Evolutionary conservation across 2,329 filamentous ascomycete species (phyloP), one percentile per base, ranked within the genome.

Genomic region (Fusarium nygamai): DNA sequence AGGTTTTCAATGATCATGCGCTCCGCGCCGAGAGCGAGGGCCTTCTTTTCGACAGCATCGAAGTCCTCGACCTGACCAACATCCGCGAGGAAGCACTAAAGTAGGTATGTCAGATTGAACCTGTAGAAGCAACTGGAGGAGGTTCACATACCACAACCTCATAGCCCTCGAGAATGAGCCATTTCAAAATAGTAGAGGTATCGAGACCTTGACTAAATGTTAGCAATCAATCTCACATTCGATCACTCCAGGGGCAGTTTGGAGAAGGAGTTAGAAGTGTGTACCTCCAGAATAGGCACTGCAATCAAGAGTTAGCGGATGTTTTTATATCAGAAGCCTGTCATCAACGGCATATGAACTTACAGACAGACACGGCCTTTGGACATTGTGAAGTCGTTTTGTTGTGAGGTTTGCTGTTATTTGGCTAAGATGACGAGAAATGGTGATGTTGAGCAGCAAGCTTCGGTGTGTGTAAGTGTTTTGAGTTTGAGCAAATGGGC

Each of bases 11-110:
- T 85, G 71, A 87, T 81, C 78, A 91, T 87, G 43, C 65, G 61
- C 61, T 81, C 77, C 41, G 80, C 81, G n/a, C 80, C 78, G n/a
- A 81, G 74, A 51, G 58, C 63, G 24, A 79, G 74, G 62, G 92
- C 92, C 87, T 94, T 94, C 78, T 87, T 87, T 84, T 92, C 89
- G 58, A 92, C 93, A 65, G 88, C 90, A 64, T 89, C 88, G 76
- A 89, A 94, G 83, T 94, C 91, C 84, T 94, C 92, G 76, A 90
- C 88, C 83, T 93, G 91, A 53, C 92, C 76, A 53, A 92, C 89
- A 84, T 93, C 87, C 82, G 90, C 91, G 82, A 92, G 85, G 76
- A 82, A 85, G 67, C 81, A 73, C 59, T 78, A 67, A 17, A 72
- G 65, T 20, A 38, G 36, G 19, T 22, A 44, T 69, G 69, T 80